phyloP scores from a whole-genome alignment of 257 asterid genomes.

The Solanum paucissectum region DNA sequence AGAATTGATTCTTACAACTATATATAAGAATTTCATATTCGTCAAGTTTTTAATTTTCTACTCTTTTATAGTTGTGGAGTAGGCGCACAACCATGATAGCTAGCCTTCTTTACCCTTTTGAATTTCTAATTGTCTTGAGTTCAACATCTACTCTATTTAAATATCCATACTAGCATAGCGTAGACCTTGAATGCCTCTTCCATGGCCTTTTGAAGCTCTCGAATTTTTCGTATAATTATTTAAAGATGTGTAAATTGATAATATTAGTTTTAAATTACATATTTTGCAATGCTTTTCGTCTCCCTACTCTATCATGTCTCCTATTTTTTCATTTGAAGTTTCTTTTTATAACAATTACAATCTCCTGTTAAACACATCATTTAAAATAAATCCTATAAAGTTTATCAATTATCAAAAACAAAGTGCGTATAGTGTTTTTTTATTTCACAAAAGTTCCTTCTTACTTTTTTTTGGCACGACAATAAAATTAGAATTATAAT shows the following conservation, averaged over 20 bases:
- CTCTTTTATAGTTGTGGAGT: not conserved
- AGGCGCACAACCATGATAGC: not conserved
- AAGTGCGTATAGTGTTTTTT: not conserved
- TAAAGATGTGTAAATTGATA: no score
- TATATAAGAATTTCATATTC: no score
- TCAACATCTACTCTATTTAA: not conserved
- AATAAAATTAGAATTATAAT: not conserved
- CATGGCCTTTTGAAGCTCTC: not conserved
- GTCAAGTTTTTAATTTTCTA: no score
- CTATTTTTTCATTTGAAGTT: no score
- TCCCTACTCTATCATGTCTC: no score
- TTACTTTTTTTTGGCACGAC: not conserved
- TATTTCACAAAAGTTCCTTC: not conserved
- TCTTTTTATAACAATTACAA: no score
- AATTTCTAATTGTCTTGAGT: not conserved
- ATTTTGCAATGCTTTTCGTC: no score
- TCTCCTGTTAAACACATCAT: not conserved
- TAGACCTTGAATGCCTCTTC: not conserved
- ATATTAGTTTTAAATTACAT: no score
- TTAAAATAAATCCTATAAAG: not conserved
- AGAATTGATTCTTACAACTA: not conserved
- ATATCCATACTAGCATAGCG: not conserved
- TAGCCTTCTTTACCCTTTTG: not conserved
- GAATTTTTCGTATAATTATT: no score
- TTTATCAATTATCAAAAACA: not conserved